Percentiles rank a stretch among this genome's conserved stretches.
phyloP scores from a whole-genome alignment of 352 stramenopile species.

The Elongisporangium undulatum region DNA sequence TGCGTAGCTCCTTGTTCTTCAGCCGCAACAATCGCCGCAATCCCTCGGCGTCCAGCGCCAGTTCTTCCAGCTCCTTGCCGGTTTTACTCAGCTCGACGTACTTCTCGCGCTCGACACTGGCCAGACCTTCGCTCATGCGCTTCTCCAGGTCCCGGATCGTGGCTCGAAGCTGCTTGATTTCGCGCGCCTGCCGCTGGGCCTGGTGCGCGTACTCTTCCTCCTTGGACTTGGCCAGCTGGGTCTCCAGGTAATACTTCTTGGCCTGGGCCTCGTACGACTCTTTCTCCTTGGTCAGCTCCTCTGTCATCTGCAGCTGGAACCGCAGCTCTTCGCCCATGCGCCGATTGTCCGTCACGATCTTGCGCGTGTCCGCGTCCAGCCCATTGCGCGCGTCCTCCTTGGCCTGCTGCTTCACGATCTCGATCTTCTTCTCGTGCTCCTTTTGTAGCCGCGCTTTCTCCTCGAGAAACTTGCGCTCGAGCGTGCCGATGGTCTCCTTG shows the following conservation, averaged over 20 bases:
- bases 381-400: conserved; percentile 88
- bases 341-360: conserved; percentile 91
- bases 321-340: conserved; percentile 90
- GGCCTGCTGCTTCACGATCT: conserved; percentile 84
- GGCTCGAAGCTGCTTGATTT: conserved; percentile 66
- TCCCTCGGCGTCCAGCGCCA: conserved; percentile 81
- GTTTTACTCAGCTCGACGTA: conserved; percentile 36
- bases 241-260: conserved; percentile 62
- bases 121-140: conserved; percentile 58
- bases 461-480: conserved; percentile 87
- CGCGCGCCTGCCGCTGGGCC: conserved; percentile 64
- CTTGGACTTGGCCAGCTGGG: conserved; percentile 78
- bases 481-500: conserved; percentile 46
- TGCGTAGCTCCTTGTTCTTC: conserved; percentile 93
- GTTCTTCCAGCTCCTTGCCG: conserved; percentile 73
- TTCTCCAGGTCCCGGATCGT: conserved; percentile 77
- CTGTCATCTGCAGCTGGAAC: conserved; percentile 90
- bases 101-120: conserved; percentile 67
- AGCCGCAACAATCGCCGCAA: conserved; percentile 83
- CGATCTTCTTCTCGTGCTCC: conserved; percentile 82
- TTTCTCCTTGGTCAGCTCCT: conserved; percentile 86
- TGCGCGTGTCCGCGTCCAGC: conserved; percentile 87
- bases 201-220: conserved; percentile 86
- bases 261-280: conserved; percentile 51
- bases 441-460: conserved; percentile 83